A percentile compares a stretch with the other conserved stretches of the same genome.
Evolutionary conservation across 441 rosid genomes (phyloP).

Genomic region (Rhodomyrtus psidioides): DNA sequence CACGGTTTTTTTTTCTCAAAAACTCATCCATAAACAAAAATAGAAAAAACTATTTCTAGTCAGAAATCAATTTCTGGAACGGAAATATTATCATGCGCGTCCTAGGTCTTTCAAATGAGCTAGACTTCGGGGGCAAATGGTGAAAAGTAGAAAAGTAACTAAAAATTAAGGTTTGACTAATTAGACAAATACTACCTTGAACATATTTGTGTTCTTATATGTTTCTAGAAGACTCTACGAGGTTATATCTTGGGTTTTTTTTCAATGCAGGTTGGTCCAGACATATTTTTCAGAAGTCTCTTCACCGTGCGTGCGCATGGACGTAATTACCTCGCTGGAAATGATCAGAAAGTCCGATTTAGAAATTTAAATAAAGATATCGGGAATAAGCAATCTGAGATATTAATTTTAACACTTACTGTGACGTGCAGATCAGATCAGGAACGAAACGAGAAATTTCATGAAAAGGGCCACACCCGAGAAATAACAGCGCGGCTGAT

Average conservation of each 20-base stretch:
- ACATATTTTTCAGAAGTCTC: neutral
- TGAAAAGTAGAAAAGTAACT: neutral
- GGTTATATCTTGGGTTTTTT: neutral
- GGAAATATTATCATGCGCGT: too few species aligned
- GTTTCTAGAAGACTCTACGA: neutral
- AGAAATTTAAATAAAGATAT: neutral
- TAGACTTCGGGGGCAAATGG: neutral
- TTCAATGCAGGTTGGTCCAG: neutral
- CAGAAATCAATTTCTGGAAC: too few species aligned
- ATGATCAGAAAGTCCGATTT: neutral
- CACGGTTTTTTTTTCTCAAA: too few species aligned
- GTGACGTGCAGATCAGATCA: too few species aligned
- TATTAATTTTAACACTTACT: neutral
- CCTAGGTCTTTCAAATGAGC: neutral
- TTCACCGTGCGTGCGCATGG: neutral
- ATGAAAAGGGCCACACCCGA: neutral
- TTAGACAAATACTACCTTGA: neutral
- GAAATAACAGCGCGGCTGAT: neutral
- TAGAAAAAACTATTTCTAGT: too few species aligned
- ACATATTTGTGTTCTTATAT: neutral
- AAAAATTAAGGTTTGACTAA: neutral
- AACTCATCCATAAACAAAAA: too few species aligned
- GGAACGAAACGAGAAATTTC: neutral
- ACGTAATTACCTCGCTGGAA: neutral
- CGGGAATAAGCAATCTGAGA: fast-evolving